Conservation (phyloP, 495 filamentous ascomycete species). For the Penicillium salamii region DNA sequence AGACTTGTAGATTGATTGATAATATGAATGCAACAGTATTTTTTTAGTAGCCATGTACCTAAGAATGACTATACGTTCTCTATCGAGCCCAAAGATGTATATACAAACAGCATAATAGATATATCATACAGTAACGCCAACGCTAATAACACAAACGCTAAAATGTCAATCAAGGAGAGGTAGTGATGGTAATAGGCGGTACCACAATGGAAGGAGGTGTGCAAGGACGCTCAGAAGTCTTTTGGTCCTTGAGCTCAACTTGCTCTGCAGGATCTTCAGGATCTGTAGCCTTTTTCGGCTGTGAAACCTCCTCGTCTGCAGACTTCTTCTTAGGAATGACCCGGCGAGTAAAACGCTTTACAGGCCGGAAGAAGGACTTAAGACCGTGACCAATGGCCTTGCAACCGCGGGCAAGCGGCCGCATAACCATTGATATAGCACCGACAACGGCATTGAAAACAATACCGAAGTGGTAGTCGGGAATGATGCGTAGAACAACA, state of each 20-base stretch:
- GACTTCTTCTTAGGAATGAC: slow-evolving; percentile 1
- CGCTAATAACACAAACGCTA: slow-evolving; percentile 5
- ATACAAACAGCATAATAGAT: background rate
- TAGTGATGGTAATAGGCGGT: slow-evolving; percentile 39
- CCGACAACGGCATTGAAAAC: slow-evolving; percentile 36
- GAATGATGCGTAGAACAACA: slow-evolving; percentile 64
- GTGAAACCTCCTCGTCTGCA: background rate
- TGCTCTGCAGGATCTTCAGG: slow-evolving; percentile 11
- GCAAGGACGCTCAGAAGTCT: slow-evolving; percentile 17
- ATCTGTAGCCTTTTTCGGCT: slow-evolving; percentile 1
- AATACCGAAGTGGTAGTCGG: slow-evolving; percentile 52
- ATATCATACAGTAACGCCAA: background rate
- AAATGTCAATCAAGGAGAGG: slow-evolving; percentile 19
- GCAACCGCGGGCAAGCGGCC: slow-evolving; percentile 25
- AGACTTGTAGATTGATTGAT: no score
- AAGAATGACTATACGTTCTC: background rate
- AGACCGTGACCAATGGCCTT: slow-evolving; percentile 16
- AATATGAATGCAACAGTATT: background rate
- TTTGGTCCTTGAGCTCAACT: slow-evolving; percentile 8
- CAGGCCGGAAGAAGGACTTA: slow-evolving; percentile 19
- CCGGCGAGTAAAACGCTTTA: slow-evolving; percentile 24
- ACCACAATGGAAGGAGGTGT: slow-evolving; percentile 23
- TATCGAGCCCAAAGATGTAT: background rate
- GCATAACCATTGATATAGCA: slow-evolving; percentile 22
- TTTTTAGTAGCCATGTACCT: background rate